A percentile compares a stretch with the other conserved stretches of the same genome.
Conservation (phyloP, 352 stramenopile species). For the Phytopythium helicoides region DNA sequence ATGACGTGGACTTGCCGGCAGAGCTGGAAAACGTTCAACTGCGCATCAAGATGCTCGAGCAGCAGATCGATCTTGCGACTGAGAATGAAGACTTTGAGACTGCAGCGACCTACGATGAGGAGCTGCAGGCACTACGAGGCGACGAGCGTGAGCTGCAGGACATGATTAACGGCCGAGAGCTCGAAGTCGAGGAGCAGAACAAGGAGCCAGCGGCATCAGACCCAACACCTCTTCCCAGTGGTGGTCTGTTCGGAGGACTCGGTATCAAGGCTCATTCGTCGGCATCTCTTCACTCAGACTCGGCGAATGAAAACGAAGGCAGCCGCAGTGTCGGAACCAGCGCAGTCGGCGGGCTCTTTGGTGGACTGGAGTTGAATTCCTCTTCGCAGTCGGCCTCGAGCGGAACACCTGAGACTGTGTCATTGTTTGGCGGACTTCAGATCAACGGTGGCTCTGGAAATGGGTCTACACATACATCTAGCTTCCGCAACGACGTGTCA, state of each 20-base stretch:
- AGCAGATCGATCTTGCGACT: slow-evolving; percentile 65
- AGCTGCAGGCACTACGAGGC: slow-evolving; percentile 50
- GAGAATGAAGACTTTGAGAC: slow-evolving; percentile 72
- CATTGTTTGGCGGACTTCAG: slow-evolving; percentile 41
- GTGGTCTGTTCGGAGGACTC: slow-evolving; percentile 4
- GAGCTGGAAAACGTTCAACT: slow-evolving; percentile 43
- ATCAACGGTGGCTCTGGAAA: slow-evolving; percentile 19
- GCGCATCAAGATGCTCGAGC: slow-evolving; percentile 52
- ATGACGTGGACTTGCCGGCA: slow-evolving; percentile 29
- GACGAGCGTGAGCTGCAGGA: slow-evolving; percentile 44
- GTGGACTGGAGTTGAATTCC: slow-evolving; percentile 18
- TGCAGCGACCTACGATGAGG: slow-evolving; percentile 56
- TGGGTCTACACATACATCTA: no score
- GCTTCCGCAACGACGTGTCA: background rate
- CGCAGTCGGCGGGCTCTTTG: slow-evolving; percentile 7
- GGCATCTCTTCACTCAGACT: slow-evolving; percentile 2
- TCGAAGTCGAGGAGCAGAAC: background rate
- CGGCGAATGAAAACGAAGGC: background rate
- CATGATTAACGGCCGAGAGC: slow-evolving; percentile 24
- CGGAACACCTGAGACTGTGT: slow-evolving; percentile 7
- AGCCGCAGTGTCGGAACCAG: slow-evolving; percentile 1
- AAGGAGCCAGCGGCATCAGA: background rate
- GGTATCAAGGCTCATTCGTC: slow-evolving; percentile 4
- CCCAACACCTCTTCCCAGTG: background rate
- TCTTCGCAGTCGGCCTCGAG: slow-evolving; percentile 11